Base-by-base conservation (phyloP, 495 filamentous ascomycete species). In the Daldinia vernicosa region DNA sequence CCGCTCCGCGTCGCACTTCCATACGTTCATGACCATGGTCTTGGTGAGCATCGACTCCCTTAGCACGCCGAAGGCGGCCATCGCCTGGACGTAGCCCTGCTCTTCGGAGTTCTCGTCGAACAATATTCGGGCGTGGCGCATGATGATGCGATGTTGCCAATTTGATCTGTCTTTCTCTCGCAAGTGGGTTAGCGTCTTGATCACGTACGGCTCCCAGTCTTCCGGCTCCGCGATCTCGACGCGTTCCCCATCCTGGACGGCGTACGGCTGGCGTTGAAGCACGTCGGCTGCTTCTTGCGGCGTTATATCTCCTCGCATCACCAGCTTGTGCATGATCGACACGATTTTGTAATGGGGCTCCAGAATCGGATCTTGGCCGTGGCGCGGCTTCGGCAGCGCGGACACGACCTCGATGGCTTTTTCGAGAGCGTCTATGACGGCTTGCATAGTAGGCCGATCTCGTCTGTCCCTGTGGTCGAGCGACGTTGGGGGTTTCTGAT, bases 321-420 rank as follows among this genome's bases (percentile, higher is more conserved):
- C 92, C 4, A 97, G 83, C 76, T 98, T 98, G 79, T 97, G 89
- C 11, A 93, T 84, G 57, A 95, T 84, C 14, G 93, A 95, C 27
- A 97, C 85, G 28, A 98, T 90, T 79, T 98, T 98, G 80, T 97
- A 98, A 75, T 98, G 94, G 14, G 95, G 96, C 77, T 98, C 95
- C 26, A 99, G 87, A 22, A 96, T 91, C 0, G 93, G 94, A 66
- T 98, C 93, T 62, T 90, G 84, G 14, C 88, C 90, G 70, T 95
- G 90, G 58, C 87, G 90, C 22, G 90, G 91, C 71, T 93, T 91
- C 6, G 93, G 94, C n/a, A 96, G 39, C 11, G 75, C 76, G 4
- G 75, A 75, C 12, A 81, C 86, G 4, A 88, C 85, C 67, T 92
- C 83, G 66, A 98, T 90, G 0, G 94, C 90, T 67, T 87, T 88